Base-by-base conservation (phyloP, 495 filamentous ascomycete genomes). In the Neurospora pannonica region DNA sequence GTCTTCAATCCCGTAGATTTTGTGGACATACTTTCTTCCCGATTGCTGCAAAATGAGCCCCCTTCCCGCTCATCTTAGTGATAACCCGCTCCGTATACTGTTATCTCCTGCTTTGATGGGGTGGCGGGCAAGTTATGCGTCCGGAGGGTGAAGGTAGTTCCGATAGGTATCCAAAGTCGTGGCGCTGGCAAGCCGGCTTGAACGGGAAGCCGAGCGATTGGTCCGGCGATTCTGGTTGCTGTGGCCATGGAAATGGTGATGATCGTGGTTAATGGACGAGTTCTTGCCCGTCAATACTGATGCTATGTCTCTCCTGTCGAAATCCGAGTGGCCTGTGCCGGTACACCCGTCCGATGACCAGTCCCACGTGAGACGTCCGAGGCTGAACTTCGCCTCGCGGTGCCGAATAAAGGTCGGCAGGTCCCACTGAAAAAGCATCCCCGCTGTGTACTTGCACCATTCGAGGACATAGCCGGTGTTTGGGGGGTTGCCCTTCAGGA, bases 261-360 rank as follows among this genome's bases (percentile, higher is more conserved):
- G 54, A 19, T 67, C 28, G 28, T 67, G 54, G 31, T 67, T 67
- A 85, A 91, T 75, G 83, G 94, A 97, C 4, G 91, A 90, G 80
- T 90, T 96, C 82, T 98, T 98, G n/a, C 96, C 96, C 0, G 94
- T 97, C 74, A 98, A 82, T 42, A 97, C 92, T 6, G 94, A 97
- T 7, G 94, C 94, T 70, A 98, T 97, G 77, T 97, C 94, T 72
- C 92, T 88, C 77, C 90, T 86, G 70, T 87, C 89, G 8, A 91
- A 89, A 38, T 81, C 82, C 42, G 81, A 81, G 43, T 91, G 88
- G 28, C 82, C 84, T 0, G 84, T 80, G n/a, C n/a, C 0, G 13
- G 28, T 17, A 36, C 54, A 67, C 54, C 54, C 24, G 28, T 67
- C 54, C 28, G 54, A 67, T 4, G 24, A 31, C 28, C 54, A 67